Percentiles rank a stretch among this genome's conserved stretches.
These are phyloP conservation scores for Candida sanyaensis DNA, from an alignment of 1,139 yeast genomes.

Conservation along the genomic window DNA sequence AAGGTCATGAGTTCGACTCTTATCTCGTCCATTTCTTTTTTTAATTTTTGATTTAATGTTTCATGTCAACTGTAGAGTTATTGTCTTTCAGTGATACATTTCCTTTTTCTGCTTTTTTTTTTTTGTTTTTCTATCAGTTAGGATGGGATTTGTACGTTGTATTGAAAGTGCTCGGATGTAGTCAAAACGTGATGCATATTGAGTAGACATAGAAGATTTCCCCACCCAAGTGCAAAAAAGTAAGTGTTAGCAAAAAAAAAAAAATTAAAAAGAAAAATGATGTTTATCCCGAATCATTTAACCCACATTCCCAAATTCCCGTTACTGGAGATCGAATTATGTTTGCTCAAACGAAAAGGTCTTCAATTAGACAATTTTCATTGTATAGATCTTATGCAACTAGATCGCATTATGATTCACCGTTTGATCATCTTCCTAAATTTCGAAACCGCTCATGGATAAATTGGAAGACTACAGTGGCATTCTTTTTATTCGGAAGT, in stretches of 20 bases:
- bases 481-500: constrained; percentile 31
- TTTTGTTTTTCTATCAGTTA: not conserved
- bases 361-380: not conserved
- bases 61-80: too few species aligned
- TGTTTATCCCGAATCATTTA: too few species aligned
- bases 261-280: not conserved
- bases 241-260: not conserved
- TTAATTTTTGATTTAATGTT: too few species aligned
- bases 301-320: too few species aligned
- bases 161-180: too few species aligned
- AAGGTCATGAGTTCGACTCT: constrained; percentile 71
- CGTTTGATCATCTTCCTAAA: constrained; percentile 34
- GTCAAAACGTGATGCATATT: too few species aligned
- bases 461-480: constrained; percentile 32
- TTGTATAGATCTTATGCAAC: constrained; percentile 23
- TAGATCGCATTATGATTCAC: constrained; percentile 35
- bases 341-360: not conserved
- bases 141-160: too few species aligned
- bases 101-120: not conserved
- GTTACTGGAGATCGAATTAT: not conserved
- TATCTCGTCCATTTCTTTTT: constrained; percentile 57
- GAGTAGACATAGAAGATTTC: too few species aligned
- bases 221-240: too few species aligned
- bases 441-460: constrained; percentile 26
- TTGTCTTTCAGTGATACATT: too few species aligned